A percentile compares a stretch with the other conserved stretches of the same genome.
These are phyloP conservation scores for Paracamarosporium sp. DNA, from an alignment of 2,329 filamentous ascomycete genomes.

Conservation along the genomic window DNA sequence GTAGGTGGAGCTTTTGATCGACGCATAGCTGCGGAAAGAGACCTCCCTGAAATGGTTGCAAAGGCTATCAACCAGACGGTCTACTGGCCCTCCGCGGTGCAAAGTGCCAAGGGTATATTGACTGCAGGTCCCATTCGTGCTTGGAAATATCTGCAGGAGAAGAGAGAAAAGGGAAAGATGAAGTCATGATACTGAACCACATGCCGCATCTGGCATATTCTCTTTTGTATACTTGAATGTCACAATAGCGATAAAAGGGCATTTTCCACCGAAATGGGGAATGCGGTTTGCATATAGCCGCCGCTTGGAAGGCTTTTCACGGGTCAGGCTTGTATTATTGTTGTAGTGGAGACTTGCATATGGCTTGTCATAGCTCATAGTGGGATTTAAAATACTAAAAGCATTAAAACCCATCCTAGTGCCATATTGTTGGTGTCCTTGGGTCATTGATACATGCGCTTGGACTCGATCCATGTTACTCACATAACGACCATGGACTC, in stretches of 20 bases:
- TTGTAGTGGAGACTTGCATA: not conserved
- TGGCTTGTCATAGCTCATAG: not conserved
- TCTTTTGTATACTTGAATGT: slow-evolving; percentile 13
- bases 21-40: slow-evolving; percentile 77
- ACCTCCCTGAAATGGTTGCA: slow-evolving; percentile 74
- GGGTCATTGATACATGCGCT: not conserved
- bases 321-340: slow-evolving; percentile 20
- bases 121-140: slow-evolving; percentile 77
- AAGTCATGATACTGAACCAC: slow-evolving; percentile 23
- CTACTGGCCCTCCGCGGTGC: slow-evolving; percentile 87
- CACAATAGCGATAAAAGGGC: slow-evolving; percentile 11
- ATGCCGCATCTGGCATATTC: slow-evolving; percentile 5
- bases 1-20: slow-evolving; percentile 86
- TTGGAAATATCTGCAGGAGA: slow-evolving; percentile 81
- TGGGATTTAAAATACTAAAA: not conserved
- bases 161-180: slow-evolving; percentile 59
- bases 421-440: not conserved
- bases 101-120: slow-evolving; percentile 82
- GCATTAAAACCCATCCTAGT: not conserved
- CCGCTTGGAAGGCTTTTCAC: slow-evolving; percentile 10
- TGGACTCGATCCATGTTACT: too few relatives aligned
- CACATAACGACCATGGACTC: too few relatives aligned
- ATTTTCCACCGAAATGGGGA: not conserved
- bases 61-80: slow-evolving; percentile 86
- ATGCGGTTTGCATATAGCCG: slow-evolving; percentile 21